phyloP scores from a whole-genome alignment of 83 land plant genomes.

The Picea abies region DNA sequence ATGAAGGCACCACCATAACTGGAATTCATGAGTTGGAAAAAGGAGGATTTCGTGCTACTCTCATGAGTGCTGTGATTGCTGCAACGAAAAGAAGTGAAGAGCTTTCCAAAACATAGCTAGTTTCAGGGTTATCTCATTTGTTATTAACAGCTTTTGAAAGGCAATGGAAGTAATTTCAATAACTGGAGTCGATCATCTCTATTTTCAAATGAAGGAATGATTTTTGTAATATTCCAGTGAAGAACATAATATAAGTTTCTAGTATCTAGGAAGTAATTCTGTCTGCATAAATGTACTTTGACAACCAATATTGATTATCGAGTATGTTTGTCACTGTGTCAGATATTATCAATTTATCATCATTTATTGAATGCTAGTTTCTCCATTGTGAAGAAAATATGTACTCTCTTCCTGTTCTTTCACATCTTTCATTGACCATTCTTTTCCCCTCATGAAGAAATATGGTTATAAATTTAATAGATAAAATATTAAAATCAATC shows the following conservation, averaged over 20 bases:
- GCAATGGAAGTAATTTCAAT: neutral
- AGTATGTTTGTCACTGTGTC: neutral
- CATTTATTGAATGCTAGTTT: neutral
- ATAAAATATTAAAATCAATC: too few relatives aligned
- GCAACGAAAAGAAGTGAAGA: slow-evolving; percentile 79
- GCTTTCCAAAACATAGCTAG: slow-evolving; percentile 46
- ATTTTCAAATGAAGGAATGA: neutral
- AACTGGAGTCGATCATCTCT: neutral
- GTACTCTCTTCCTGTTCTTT: too few relatives aligned
- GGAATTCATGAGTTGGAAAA: slow-evolving; percentile 87
- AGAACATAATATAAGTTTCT: neutral
- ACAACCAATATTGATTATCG: neutral
- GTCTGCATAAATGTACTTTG: neutral
- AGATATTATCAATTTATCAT: neutral
- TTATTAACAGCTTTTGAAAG: neutral
- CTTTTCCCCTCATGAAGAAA: too few relatives aligned
- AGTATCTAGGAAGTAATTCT: neutral
- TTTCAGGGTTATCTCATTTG: neutral
- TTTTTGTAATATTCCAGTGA: too few relatives aligned
- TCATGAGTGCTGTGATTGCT: slow-evolving; percentile 91
- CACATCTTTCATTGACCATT: too few relatives aligned
- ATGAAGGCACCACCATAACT: slow-evolving; percentile 88
- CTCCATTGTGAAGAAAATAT: too few relatives aligned
- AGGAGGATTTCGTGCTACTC: slow-evolving; percentile 71
- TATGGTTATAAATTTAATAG: too few relatives aligned